Evolutionary conservation across 805 yeast species (phyloP), one percentile per base, ranked within the genome.

Genomic region (Teunomyces funiuensis): DNA sequence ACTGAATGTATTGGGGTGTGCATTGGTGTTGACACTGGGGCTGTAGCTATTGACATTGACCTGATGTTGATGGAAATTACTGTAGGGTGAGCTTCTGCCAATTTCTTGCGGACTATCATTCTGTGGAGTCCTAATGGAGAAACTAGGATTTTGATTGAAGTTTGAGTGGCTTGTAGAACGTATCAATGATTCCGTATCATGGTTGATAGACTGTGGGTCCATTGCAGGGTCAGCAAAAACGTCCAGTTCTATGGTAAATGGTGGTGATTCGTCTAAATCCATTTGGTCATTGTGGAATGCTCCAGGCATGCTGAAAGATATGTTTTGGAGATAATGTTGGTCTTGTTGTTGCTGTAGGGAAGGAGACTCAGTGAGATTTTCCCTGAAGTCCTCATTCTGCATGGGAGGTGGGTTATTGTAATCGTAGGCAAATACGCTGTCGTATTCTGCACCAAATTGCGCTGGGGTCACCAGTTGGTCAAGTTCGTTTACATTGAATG

Each of bases 241-340:
- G 28, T 63, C 65, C 59, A 58, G 63, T 22, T 60, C 70, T 11
- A 66, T 54, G 6, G 69, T 59, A 41, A 65, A 64, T 11, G 67
- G 69, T 7, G 71, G 70, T 14, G 61, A 54, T 20, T 61, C 67
- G 39, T 66, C 73, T 11, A 66, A 34, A 11, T 67, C 73, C 72
- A 66, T 64, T 15, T 33, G 43, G 25, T 47, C 52, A 20, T 45
- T 48, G 22, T 51, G 50, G 40, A 61, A 59, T 4, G 58, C 66
- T 6, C 65, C 68, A 7, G 66, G 66, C 53, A 57, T 57, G 33
- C 41, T 54, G 28, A 55, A 50, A 2, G 47, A 42, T 6, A 45
- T 36, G 19, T 46, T 27, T 20, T 34, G 28, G 13, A 26, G 19
- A 19, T 19, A 7, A 4, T 27, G 33, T 10, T 3, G 23, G 8